phyloP scores from a whole-genome alignment of 139 green algal species.

The Micractinium conductrix region DNA sequence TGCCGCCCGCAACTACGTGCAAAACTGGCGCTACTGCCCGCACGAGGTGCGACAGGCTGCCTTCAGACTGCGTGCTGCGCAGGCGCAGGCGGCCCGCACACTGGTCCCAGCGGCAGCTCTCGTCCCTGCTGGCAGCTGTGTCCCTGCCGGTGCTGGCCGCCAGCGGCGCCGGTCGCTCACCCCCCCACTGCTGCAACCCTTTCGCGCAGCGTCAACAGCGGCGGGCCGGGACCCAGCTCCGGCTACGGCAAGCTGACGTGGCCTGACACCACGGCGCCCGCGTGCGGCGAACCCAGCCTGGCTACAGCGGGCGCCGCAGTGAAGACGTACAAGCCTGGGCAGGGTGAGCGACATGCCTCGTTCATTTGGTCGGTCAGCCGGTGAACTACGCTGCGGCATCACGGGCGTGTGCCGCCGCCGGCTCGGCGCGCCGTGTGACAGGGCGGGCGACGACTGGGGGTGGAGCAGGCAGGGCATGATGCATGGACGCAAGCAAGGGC shows the following conservation, averaged over 20 bases:
- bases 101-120: no score
- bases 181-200: not conserved
- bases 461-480: no score
- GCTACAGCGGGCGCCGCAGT: not conserved
- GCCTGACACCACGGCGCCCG: not conserved
- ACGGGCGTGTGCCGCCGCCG: no score
- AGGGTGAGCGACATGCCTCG: not conserved
- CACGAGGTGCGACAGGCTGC: not conserved
- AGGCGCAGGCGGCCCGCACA: no score
- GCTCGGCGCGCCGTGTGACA: no score
- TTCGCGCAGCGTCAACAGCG: not conserved
- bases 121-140: not conserved
- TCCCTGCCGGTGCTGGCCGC: not conserved
- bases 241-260: not conserved
- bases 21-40: conserved; percentile 13
- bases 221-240: not conserved
- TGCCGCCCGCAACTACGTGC: not conserved
- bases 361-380: no score
- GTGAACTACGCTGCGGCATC: no score
- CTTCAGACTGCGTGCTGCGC: no score
- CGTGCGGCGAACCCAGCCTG: not conserved
- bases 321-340: not conserved
- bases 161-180: not conserved
- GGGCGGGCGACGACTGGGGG: no score
- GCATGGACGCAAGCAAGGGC: no score